Percentiles rank a stretch among this genome's conserved stretches.
These are phyloP conservation scores for Trichoderma harzianum DNA, from an alignment of 2,329 filamentous ascomycete genomes.

Conservation along the genomic window DNA sequence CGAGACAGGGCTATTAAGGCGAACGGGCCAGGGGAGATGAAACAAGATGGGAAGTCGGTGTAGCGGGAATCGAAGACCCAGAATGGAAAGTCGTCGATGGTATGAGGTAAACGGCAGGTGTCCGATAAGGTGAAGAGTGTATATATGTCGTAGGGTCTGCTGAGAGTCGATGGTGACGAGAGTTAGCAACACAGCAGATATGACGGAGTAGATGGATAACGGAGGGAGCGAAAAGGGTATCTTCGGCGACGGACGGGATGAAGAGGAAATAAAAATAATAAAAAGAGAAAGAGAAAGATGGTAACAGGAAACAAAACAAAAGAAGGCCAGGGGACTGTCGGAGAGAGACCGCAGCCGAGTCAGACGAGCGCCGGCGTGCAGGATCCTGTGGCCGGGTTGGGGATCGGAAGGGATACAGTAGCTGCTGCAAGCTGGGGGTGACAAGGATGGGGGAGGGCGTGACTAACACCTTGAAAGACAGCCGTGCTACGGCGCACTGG, in stretches of 20 bases:
- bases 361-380: constrained; percentile 16
- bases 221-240: neutral
- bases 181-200: constrained; percentile 18
- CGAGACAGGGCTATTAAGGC: constrained; percentile 18
- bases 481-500: constrained; percentile 5
- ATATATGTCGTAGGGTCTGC: constrained; percentile 14
- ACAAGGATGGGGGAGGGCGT: constrained; percentile 23
- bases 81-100: constrained; percentile 22
- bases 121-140: constrained; percentile 31
- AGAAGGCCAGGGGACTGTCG: constrained; percentile 8
- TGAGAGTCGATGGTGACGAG: constrained; percentile 24
- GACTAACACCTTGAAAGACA: constrained; percentile 25
- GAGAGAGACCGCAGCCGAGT: constrained; percentile 14
- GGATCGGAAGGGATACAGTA: constrained; percentile 11
- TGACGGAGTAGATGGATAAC: neutral
- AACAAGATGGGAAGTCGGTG: constrained; percentile 25
- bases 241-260: neutral
- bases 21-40: constrained; percentile 21
- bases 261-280: constrained; percentile 3
- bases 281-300: neutral
- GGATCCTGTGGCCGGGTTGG: constrained; percentile 17
- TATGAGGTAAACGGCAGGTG: constrained; percentile 27
- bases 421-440: constrained; percentile 14
- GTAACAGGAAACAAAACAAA: constrained; percentile 8
- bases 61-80: constrained; percentile 6